Evolutionary conservation across 2,329 filamentous ascomycete species (phyloP).

Genomic region (Diaporthe citriasiana): DNA sequence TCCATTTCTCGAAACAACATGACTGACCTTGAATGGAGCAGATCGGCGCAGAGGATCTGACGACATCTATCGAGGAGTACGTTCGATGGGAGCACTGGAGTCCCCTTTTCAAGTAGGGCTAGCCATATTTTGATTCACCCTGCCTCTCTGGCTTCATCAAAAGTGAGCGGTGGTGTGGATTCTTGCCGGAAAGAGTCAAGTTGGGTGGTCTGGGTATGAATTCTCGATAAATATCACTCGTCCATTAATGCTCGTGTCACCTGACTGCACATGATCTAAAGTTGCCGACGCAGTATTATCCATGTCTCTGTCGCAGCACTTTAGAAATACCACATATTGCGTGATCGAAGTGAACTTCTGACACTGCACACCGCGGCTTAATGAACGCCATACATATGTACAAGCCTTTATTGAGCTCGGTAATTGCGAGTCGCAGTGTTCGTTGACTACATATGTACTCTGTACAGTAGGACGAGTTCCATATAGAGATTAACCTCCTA

Average conservation of each 20-base stretch:
- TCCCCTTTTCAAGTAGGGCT: neutral
- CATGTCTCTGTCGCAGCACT: neutral
- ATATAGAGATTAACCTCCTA: neutral
- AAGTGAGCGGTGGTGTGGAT: neutral
- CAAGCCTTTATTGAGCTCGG: neutral
- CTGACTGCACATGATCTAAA: neutral
- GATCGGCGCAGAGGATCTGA: neutral
- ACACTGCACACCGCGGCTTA: neutral
- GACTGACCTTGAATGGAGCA: neutral
- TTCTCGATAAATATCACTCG: neutral
- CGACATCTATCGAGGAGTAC: slow-evolving; percentile 7
- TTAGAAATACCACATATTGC: neutral
- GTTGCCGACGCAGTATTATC: neutral
- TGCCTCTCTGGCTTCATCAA: too few species aligned
- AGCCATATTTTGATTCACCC: neutral
- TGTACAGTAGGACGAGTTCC: neutral
- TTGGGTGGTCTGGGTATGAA: too few species aligned
- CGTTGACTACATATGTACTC: neutral
- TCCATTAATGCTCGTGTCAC: neutral
- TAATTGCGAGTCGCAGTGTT: neutral
- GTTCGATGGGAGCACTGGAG: neutral
- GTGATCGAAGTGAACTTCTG: neutral
- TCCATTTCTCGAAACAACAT: neutral
- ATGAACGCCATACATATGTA: neutral
- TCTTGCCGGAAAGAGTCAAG: neutral